Evolutionary conservation across 2,329 filamentous ascomycete species (phyloP).

Genomic region (Trichoderma aggressivum): DNA sequence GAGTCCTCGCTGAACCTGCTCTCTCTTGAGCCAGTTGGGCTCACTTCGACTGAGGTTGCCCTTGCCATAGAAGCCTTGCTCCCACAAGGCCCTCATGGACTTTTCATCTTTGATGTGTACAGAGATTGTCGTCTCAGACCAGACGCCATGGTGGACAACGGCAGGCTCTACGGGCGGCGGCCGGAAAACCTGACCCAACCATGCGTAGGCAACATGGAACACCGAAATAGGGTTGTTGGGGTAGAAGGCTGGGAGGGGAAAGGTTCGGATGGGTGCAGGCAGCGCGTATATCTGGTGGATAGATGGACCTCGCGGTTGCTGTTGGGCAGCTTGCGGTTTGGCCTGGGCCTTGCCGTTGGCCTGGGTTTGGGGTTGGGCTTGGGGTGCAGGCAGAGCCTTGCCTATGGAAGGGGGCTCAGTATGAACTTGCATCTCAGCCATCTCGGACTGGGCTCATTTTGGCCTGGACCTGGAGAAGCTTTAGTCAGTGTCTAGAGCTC

Average conservation of each 20-base stretch:
- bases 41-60: constrained; percentile 91
- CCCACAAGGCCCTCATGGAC: constrained; percentile 81
- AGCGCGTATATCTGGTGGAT: constrained; percentile 75
- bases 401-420: constrained; percentile 21
- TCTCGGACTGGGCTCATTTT: constrained; percentile 46
- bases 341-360: constrained; percentile 22
- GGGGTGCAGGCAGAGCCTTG: constrained; percentile 22
- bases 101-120: constrained; percentile 76
- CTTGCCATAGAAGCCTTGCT: constrained; percentile 96
- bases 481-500: constrained; percentile 11
- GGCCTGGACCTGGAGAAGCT: constrained; percentile 31
- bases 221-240: constrained; percentile 90
- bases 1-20: constrained; percentile 68
- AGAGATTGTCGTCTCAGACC: constrained; percentile 77
- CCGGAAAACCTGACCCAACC: constrained; percentile 69
- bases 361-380: constrained; percentile 23
- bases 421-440: constrained; percentile 40
- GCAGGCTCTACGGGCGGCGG: constrained; percentile 63
- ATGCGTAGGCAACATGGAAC: constrained; percentile 73
- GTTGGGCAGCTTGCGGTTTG: constrained; percentile 22
- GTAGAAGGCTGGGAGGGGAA: constrained; percentile 83
- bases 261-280: constrained; percentile 74
- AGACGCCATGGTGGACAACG: constrained; percentile 67
- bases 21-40: constrained; percentile 84
- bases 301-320: constrained; percentile 38